Evolutionary conservation across 2,329 filamentous ascomycete species (phyloP).

Genomic region (Nemania abortiva): DNA sequence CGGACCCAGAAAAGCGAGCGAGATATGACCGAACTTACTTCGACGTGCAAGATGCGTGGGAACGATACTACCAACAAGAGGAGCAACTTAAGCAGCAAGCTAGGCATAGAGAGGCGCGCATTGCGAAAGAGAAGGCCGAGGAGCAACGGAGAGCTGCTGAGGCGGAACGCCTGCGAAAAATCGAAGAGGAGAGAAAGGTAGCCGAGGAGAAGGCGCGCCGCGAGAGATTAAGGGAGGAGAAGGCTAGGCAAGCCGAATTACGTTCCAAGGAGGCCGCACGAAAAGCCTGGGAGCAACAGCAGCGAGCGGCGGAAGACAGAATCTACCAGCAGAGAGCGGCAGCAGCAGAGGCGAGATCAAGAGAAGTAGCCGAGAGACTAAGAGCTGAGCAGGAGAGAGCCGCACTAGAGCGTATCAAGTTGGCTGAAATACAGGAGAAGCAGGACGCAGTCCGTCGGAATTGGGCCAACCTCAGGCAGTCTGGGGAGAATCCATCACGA

Average conservation of each 20-base stretch:
- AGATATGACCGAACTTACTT: not conserved
- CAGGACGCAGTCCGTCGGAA: not conserved
- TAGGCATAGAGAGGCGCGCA: not conserved
- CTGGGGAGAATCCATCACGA: not conserved
- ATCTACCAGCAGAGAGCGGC: slow-evolving; percentile 4
- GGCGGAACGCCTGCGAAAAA: not conserved
- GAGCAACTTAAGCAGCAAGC: not conserved
- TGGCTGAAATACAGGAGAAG: not conserved
- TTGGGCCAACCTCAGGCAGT: not conserved
- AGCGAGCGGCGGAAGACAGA: slow-evolving; percentile 1
- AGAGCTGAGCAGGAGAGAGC: slow-evolving; percentile 13
- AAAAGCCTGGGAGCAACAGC: not conserved
- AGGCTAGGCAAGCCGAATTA: not conserved
- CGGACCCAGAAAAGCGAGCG: slow-evolving; percentile 1
- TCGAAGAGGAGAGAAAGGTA: not conserved
- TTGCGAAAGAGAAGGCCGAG: not conserved
- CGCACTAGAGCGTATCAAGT: not conserved
- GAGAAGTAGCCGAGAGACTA: slow-evolving; percentile 3
- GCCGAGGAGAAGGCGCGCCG: slow-evolving; percentile 1
- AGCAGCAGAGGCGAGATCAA: not conserved
- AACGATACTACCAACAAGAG: not conserved
- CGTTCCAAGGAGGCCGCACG: not conserved
- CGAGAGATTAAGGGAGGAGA: slow-evolving; percentile 3
- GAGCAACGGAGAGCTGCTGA: not conserved
- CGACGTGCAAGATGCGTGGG: slow-evolving; percentile 1